These are phyloP conservation scores for Arthrinium phaeospermum DNA, from an alignment of 2,329 filamentous ascomycete species.

Conservation along the genomic window DNA sequence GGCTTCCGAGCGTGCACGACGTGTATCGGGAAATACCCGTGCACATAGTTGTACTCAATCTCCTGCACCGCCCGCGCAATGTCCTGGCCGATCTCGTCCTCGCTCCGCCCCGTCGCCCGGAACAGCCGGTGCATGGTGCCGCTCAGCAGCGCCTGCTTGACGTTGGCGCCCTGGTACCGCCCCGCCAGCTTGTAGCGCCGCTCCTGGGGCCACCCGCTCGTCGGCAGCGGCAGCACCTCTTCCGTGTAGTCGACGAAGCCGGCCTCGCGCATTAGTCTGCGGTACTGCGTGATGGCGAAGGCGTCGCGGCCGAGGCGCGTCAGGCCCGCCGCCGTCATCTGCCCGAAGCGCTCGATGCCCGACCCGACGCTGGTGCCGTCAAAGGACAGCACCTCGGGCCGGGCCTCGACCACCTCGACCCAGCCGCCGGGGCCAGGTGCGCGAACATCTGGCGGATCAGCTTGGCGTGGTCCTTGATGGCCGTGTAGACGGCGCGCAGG, in stretches of 20 bases:
- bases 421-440: conserved; percentile 1
- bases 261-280: background rate
- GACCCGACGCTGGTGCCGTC: background rate
- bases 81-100: background rate
- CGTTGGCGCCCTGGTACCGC: background rate
- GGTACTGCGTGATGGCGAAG: background rate
- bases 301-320: background rate
- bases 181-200: conserved; percentile 2
- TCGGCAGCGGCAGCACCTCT: background rate
- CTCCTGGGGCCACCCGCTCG: background rate
- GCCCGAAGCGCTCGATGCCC: background rate
- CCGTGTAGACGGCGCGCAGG: background rate
- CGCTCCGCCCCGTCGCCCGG: background rate
- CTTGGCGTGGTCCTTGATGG: background rate
- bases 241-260: background rate
- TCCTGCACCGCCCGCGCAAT: background rate
- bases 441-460: background rate
- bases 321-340: background rate
- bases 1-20: background rate
- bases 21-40: background rate
- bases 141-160: background rate
- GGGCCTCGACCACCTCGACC: background rate
- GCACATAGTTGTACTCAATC: background rate
- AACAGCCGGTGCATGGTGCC: conserved; percentile 1
- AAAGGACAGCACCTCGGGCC: background rate